Percentiles rank a stretch among this genome's conserved stretches.
phyloP scores from a whole-genome alignment of 2,329 filamentous ascomycete genomes.

The Coniochaeta sp. region DNA sequence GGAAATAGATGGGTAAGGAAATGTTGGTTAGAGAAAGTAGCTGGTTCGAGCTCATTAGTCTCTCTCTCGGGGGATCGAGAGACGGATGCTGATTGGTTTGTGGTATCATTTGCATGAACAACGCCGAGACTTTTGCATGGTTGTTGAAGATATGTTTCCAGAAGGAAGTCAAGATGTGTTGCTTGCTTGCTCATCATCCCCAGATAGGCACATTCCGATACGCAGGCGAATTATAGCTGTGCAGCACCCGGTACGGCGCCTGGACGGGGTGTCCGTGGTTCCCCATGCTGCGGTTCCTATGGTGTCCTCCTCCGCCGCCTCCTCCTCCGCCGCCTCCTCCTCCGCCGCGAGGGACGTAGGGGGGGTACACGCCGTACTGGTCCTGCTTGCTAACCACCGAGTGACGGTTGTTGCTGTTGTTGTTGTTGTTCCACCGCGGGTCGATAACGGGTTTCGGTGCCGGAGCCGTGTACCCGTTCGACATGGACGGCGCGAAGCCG shows the following conservation, averaged over 20 bases:
- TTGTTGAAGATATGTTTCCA: background rate
- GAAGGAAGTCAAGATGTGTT: background rate
- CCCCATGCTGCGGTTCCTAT: conserved; percentile 30
- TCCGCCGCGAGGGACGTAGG: conserved; percentile 23
- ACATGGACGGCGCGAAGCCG: conserved; percentile 17
- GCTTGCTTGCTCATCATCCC: conserved; percentile 28
- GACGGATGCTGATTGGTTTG: too few relatives aligned
- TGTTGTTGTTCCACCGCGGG: conserved; percentile 18
- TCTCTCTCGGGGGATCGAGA: too few relatives aligned
- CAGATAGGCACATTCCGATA: conserved; percentile 50
- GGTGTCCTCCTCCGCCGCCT: too few relatives aligned
- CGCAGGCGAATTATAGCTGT: conserved; percentile 53
- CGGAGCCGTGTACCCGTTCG: conserved; percentile 15
- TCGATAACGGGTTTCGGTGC: conserved; percentile 10
- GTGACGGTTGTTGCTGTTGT: conserved; percentile 15
- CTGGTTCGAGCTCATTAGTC: background rate
- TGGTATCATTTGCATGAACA: background rate
- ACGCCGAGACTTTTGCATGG: too few relatives aligned
- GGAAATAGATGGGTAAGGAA: background rate
- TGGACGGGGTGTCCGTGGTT: conserved; percentile 14
- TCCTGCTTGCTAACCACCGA: conserved; percentile 16
- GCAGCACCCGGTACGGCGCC: conserved; percentile 43
- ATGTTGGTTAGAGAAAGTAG: background rate
- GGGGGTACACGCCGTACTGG: conserved; percentile 23
- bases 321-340: too few relatives aligned